Evolutionary conservation across 2,329 filamentous ascomycete genomes (phyloP).

Genomic region (Claviceps digitariae): DNA sequence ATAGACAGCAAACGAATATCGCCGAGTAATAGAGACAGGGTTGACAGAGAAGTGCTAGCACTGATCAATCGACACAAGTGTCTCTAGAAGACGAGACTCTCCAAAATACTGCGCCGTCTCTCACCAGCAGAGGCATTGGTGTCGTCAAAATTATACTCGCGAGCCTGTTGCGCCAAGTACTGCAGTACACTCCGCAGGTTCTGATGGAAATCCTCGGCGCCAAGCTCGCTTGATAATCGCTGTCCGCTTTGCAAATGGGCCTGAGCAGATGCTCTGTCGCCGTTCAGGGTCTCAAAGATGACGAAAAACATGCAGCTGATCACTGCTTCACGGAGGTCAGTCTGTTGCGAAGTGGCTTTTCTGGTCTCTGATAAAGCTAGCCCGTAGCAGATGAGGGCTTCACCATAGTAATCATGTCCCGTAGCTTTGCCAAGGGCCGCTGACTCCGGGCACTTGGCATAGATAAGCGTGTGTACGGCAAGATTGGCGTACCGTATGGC

Average conservation of each 20-base stretch:
- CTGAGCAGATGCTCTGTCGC: slow-evolving; percentile 20
- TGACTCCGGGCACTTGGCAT: slow-evolving; percentile 12
- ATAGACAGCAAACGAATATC: not conserved
- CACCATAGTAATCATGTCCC: slow-evolving; percentile 15
- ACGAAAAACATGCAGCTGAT: slow-evolving; percentile 24
- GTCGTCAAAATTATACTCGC: not conserved
- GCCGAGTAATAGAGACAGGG: not conserved
- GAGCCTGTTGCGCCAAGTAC: slow-evolving; percentile 11
- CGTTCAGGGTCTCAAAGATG: slow-evolving; percentile 24
- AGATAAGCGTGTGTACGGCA: slow-evolving; percentile 22
- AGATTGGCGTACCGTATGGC: slow-evolving; percentile 24
- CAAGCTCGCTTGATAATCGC: slow-evolving; percentile 22
- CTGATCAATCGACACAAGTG: not conserved
- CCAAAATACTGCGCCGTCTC: not conserved
- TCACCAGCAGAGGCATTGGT: not conserved
- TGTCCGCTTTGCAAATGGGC: slow-evolving; percentile 24
- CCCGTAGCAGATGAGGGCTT: slow-evolving; percentile 21
- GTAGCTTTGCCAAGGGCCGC: slow-evolving; percentile 3
- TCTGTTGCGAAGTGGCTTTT: slow-evolving; percentile 8
- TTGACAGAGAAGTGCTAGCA: not conserved
- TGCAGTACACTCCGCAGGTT: slow-evolving; percentile 11
- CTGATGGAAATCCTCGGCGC: slow-evolving; percentile 4
- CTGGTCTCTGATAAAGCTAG: slow-evolving; percentile 17
- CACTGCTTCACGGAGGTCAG: slow-evolving; percentile 16
- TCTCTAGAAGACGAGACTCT: slow-evolving; percentile 2